Percentiles rank a stretch among this genome's conserved stretches.
Evolutionary conservation across 176 grass and related monocot genomes (phyloP).

Genomic region (Neostapfia colusana): DNA sequence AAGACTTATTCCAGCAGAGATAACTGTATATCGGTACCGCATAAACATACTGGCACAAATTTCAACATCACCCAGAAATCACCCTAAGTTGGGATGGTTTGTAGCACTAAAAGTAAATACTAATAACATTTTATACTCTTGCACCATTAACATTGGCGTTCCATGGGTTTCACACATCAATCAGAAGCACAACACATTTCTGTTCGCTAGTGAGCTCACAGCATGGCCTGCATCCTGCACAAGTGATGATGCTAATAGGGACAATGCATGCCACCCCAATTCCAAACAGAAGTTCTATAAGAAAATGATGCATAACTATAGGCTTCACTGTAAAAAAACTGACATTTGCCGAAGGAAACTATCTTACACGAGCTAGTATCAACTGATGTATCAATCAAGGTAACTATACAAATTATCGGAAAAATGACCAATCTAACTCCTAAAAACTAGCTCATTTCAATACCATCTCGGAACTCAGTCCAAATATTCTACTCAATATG

Average conservation of each 20-base stretch:
- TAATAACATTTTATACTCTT: neutral
- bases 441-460: neutral
- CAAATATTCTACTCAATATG: neutral
- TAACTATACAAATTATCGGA: neutral
- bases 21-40: too few relatives aligned
- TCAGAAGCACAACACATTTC: neutral
- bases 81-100: neutral
- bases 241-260: neutral
- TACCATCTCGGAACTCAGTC: neutral
- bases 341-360: neutral
- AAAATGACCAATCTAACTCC: neutral
- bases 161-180: neutral
- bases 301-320: neutral
- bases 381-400: neutral
- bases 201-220: neutral
- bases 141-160: neutral
- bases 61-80: too few relatives aligned
- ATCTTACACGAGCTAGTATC: neutral
- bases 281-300: neutral
- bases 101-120: neutral
- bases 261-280: neutral
- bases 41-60: neutral
- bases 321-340: neutral
- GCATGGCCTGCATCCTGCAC: neutral
- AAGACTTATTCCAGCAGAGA: too few relatives aligned